Evolutionary conservation across 768 basidiomycete genomes (phyloP).

Genomic region (Phaeotremella skinneri): DNA sequence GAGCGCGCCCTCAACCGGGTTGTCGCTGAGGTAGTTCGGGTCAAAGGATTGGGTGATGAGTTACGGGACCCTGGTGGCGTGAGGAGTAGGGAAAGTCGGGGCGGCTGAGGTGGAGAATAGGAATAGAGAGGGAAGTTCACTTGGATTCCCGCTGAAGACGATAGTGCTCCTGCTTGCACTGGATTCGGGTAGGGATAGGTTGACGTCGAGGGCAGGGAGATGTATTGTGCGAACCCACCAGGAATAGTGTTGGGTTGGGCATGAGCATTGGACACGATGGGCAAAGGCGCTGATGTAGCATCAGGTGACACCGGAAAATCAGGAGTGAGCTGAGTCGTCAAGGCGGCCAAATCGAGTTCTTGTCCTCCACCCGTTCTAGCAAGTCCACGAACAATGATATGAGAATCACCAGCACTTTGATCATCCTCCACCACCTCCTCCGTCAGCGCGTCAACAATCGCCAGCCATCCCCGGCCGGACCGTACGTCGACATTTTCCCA

Average conservation of each 20-base stretch:
- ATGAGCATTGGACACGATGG: conserved; percentile 6
- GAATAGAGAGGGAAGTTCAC: conserved; percentile 6
- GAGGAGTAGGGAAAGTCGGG: conserved; percentile 29
- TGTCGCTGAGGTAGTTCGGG: conserved; percentile 5
- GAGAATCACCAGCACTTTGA: background rate
- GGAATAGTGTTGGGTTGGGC: conserved; percentile 11
- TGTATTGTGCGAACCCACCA: conserved; percentile 11
- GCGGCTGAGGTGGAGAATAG: conserved; percentile 37
- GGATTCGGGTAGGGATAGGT: conserved; percentile 8
- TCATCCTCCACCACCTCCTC: conserved; percentile 41
- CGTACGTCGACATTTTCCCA: conserved; percentile 49
- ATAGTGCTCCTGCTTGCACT: background rate
- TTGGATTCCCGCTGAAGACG: background rate
- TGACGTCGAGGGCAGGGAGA: conserved; percentile 7
- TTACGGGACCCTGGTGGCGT: conserved; percentile 39
- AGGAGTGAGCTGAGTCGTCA: background rate
- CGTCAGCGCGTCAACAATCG: conserved; percentile 48
- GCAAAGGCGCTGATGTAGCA: background rate
- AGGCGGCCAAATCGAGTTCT: background rate
- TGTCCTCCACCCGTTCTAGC: background rate
- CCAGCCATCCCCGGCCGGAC: conserved; percentile 48
- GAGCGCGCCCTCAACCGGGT: conserved; percentile 28
- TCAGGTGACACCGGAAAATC: background rate
- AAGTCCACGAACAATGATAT: conserved; percentile 2
- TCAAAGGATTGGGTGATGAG: conserved; percentile 22